Evolutionary conservation across 2,329 filamentous ascomycete genomes (phyloP), one percentile per base, ranked within the genome.

Genomic region (Trichoderma asperellum): DNA sequence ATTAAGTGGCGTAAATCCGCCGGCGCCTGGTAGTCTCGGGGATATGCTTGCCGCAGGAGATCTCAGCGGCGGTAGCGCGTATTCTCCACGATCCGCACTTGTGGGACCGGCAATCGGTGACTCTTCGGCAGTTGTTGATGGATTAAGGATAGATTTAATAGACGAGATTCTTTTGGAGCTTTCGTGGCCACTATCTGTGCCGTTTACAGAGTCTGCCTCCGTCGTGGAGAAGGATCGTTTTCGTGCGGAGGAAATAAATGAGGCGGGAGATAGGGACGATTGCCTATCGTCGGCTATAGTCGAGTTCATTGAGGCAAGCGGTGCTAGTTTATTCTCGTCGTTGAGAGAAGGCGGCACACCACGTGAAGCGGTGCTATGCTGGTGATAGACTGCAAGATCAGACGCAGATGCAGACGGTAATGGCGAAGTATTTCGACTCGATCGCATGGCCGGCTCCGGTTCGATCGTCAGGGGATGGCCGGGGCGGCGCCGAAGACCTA

Each of bases 141-240:
- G 88, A 72, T 93, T 94, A 14, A 94, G 81, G 56, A 94, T 90
- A 5, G 91, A 92, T 72, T 90, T 92, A 71, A 94, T 94, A 3
- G 91, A 92, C 21, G 89, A 92, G 4, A 93, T 80, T 16, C 91
- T 88, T 76, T 91, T 86, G 53, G 87, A 80, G 47, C 80, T 80
- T 32, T 88, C 84, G 29, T 82, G 79, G 2, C 81, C 80, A n/a
- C 75, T 73, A 47, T 83, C 81, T 37, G 76, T 74, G 8, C 73
- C 69, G n/a, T 69, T 74, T 24, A 78, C 75, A n/a, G 76, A 75
- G 47, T 88, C 87, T 24, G 83, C 84, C 67, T 90, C 87, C 0
- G 85, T 81, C 0, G 85, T 82, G 0, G 90, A 91, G 72, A 92
- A 90, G 0, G 89, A 91, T 6, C 91, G 85, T 79, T 93, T 92